Evolutionary conservation across 164 flowering plant genomes (phyloP), one percentile per base, ranked within the genome.

Genomic region (Annona squamosa): DNA sequence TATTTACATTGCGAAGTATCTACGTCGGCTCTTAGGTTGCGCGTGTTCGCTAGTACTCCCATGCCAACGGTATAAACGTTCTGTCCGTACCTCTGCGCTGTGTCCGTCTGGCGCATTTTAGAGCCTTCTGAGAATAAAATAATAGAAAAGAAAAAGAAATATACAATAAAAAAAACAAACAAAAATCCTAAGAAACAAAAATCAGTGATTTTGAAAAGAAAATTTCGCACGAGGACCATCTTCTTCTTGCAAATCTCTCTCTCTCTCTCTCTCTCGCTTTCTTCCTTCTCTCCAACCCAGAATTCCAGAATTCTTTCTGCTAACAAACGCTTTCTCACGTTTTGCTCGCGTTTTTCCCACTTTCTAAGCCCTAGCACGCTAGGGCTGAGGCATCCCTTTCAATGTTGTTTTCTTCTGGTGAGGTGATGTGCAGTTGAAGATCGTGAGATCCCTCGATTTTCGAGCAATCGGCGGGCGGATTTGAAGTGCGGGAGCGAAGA

Each of bases 401-500:
- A 7, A 3, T 67, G 43, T 67, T 10, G 5, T 4, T 67, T n/a
- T 67, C 19, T 12, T 44, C 9, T 44, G 0, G 5, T 9, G 48
- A 17, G 3, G 47, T 41, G 19, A 45, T 18, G 18, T n/a, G 65
- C 16, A 26, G 26, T 63, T 16, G 65, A n/a, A 63, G 18, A 63
- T 63, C 65, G 65, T n/a, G 65, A 63, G 41, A n/a, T 63, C 0
- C 18, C 18, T 63, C 65, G 65, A 52, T 52, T 52, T 52, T 3
- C 67, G 37, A 6, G 67, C 67, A 37, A 19, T 64, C 42, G 42
- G 10, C 37, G 3, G 12, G 3, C 67, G 71, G 57, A 26, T 71
- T 71, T 43, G 73, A 59, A 71, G 57, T 69, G 48, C 59, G 42
- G 16, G 68, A 5, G 48, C 26, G 43, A 65, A 45, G 12, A 82